Base-by-base conservation (phyloP, 768 basidiomycete species). In the Lactarius psammicola region DNA sequence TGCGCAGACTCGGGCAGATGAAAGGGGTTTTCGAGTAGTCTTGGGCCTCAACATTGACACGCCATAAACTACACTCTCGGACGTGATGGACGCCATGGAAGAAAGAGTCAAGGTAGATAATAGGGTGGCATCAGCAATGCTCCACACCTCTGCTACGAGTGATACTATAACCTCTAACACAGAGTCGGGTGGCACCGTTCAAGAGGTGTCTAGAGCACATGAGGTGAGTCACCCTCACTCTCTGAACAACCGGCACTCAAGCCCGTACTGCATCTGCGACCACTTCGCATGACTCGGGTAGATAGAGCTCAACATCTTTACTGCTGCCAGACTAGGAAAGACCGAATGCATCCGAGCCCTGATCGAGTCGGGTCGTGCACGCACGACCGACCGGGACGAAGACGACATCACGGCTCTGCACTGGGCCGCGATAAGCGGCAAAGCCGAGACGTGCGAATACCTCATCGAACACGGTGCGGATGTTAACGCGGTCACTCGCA, bases 341-440 rank as follows among this genome's bases (percentile, higher is more conserved):
- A 81, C 92, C 9, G 74, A 77, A 10, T 76, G 81, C 36, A 76
- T 95, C 26, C 82, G 82, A 18, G 75, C 84, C 55, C 82, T 94
- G 64, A 79, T 94, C 46, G 84, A 87, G 69, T 88, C 86, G 2
- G 89, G 88, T 10, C 79, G 81, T 62, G 88, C 88, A 28, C 80
- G 76, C 13, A 88, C 86, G 33, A 87, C 85, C 15, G 92, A 92
- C 76, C 80, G 88, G 53, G 95, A 97, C 76, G 81, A 82, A n/a
- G 89, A 96, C 74, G 92, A 94, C 70, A 90, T 96, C 67, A 95
- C 95, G 0, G 89, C 96, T 0, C 83, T 99, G 1, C 96, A 99
- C 74, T 98, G 96, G 96, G 95, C 96, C 13, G 88, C 95, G 1
- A 96, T 97, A 73, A 96, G 95, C 72, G 94, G 92, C 9, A 92